phyloP scores from a whole-genome alignment of 176 grass and related monocot genomes.

The Aegilops speltoides region DNA sequence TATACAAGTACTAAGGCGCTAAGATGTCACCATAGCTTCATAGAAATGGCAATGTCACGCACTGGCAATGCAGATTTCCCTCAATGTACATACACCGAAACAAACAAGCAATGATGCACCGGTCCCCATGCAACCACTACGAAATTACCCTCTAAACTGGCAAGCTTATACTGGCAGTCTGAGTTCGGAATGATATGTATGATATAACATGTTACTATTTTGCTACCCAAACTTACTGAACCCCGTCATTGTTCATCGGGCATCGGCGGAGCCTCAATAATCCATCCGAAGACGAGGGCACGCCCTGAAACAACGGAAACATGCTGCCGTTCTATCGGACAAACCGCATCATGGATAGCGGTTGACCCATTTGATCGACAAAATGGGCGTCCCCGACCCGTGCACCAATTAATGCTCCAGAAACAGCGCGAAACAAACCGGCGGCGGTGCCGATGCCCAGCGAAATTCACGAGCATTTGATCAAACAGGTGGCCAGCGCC shows the following conservation, averaged over 20 bases:
- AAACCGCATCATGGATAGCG: background rate
- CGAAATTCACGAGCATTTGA: conserved; percentile 10
- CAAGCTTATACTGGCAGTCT: background rate
- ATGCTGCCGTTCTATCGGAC: background rate
- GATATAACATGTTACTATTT: background rate
- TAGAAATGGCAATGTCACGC: background rate
- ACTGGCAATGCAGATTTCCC: background rate
- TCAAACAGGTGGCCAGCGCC: conserved; percentile 27
- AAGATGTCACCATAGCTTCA: background rate
- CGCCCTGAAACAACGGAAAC: background rate
- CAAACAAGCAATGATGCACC: no score
- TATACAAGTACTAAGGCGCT: background rate
- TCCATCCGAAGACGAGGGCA: background rate
- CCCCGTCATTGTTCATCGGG: background rate
- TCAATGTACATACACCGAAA: no score
- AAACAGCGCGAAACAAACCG: background rate
- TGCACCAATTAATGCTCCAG: background rate
- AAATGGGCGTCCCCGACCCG: background rate
- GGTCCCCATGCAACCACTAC: background rate
- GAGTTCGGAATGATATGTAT: background rate
- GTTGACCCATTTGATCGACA: background rate
- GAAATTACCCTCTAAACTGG: background rate
- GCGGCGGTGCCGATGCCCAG: background rate
- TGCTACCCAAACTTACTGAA: background rate
- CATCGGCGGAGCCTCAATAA: background rate